Base-by-base conservation (phyloP, 2,329 filamentous ascomycete genomes). In the Botryotinia calthae region DNA sequence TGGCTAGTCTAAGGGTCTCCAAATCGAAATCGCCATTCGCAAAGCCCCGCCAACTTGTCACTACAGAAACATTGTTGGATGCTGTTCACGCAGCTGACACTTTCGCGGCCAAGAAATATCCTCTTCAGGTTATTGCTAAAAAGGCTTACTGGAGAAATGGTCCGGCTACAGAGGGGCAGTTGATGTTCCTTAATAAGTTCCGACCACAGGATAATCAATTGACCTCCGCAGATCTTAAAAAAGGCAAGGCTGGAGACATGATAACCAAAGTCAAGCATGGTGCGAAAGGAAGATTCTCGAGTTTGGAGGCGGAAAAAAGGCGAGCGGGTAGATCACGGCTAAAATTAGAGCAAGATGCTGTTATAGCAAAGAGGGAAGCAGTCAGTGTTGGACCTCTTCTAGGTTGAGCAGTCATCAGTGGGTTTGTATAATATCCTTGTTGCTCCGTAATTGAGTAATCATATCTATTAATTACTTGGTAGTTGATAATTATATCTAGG, bases 231-330 rank as follows among this genome's bases (percentile, higher is more conserved):
- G 86, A 90, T 42, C 78, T 97, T 73, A 94, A 88, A 22, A 96
- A 95, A 79, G 95, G 95, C 12, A 89, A 89, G 80, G 95, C 94
- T 7, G 87, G 87, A 7, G 95, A 98, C 80, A 95, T 97, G 91
- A 97, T 98, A 76, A 97, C 93, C 12, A 97, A 97, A 82, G 80
- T 97, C 74, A 95, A 91, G 81, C 92, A 96, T 80, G 95, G 95
- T 0, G 93, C 93, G 1, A 88, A 85, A 81, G 92, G 82, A 75
- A 88, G 83, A 83, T 94, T 87, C 80, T 84, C 85, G 40, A 84
- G 79, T 48, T 82, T 88, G 73, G 85, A 87, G 78, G 84, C 83
- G 0, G 83, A 86, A 71, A 89, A 86, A 80, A 87, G 84, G 61
- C 86, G 86, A 69, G 82, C 80, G 51, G 82, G 84, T 67, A 85